Evolutionary conservation across 768 basidiomycete genomes (phyloP).

Genomic region (Termitomyces sp.): DNA sequence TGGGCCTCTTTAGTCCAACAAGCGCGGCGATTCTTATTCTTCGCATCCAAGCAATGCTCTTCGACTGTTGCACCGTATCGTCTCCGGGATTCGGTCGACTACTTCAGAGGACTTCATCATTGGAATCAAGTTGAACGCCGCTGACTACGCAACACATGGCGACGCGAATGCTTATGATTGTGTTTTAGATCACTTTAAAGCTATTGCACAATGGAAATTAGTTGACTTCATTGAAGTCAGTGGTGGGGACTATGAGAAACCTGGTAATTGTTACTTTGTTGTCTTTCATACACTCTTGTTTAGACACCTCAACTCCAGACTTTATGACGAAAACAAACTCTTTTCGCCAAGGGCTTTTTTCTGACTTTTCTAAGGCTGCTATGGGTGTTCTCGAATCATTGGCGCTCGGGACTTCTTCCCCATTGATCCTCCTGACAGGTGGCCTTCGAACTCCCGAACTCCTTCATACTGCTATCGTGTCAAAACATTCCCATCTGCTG

Average conservation of each 20-base stretch:
- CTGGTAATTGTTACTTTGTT: constrained; percentile 37
- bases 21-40: constrained; percentile 59
- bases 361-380: constrained; percentile 57
- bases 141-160: constrained; percentile 53
- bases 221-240: constrained; percentile 87
- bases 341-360: constrained; percentile 68
- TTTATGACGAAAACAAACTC: constrained; percentile 32
- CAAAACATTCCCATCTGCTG: constrained; percentile 63
- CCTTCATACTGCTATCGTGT: constrained; percentile 45
- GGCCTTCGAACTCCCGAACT: constrained; percentile 61
- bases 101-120: constrained; percentile 60
- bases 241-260: constrained; percentile 81
- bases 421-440: constrained; percentile 76
- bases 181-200: constrained; percentile 55
- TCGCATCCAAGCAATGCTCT: constrained; percentile 35
- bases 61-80: constrained; percentile 52
- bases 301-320: constrained; percentile 24
- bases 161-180: constrained; percentile 24
- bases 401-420: constrained; percentile 25
- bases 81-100: constrained; percentile 46
- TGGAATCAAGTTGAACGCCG: constrained; percentile 77
- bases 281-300: not conserved
- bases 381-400: constrained; percentile 37
- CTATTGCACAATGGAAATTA: constrained; percentile 56
- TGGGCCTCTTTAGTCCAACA: constrained; percentile 27